Conservation (phyloP, 2,329 filamentous ascomycete species). For the Calonectria crousiana region DNA sequence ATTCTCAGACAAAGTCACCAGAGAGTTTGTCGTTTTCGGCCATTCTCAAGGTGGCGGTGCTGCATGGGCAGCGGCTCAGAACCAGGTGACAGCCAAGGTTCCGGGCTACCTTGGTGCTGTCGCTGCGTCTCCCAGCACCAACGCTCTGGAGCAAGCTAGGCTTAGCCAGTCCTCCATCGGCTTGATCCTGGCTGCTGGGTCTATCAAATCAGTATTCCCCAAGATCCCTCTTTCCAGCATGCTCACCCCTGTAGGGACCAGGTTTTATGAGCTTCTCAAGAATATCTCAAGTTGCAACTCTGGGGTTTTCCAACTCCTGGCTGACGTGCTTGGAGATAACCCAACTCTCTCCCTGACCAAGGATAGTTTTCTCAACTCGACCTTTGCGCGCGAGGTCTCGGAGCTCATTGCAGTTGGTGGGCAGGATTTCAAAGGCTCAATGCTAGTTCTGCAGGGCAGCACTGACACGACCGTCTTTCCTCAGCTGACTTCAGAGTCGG, state of each 20-base stretch:
- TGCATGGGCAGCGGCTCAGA: slow-evolving; percentile 52
- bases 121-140: slow-evolving; percentile 45
- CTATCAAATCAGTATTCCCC: slow-evolving; percentile 28
- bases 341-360: not conserved
- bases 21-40: slow-evolving; percentile 58
- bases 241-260: slow-evolving; percentile 22
- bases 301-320: slow-evolving; percentile 12
- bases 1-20: slow-evolving; percentile 51
- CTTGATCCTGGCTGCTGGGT: slow-evolving; percentile 23
- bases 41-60: slow-evolving; percentile 61
- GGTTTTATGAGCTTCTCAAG: slow-evolving; percentile 25
- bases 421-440: slow-evolving; percentile 48
- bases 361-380: slow-evolving; percentile 35
- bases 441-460: slow-evolving; percentile 53
- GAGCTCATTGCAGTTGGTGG: slow-evolving; percentile 45
- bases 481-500: slow-evolving; percentile 23
- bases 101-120: slow-evolving; percentile 54
- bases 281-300: slow-evolving; percentile 32
- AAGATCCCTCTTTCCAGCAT: slow-evolving; percentile 30
- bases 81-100: slow-evolving; percentile 46
- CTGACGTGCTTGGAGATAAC: slow-evolving; percentile 5
- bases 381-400: slow-evolving; percentile 37
- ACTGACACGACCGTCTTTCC: slow-evolving; percentile 36
- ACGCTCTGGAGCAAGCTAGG: slow-evolving; percentile 29
- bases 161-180: slow-evolving; percentile 9